phyloP scores from a whole-genome alignment of 768 basidiomycete genomes.

The Boletus reticulatus region DNA sequence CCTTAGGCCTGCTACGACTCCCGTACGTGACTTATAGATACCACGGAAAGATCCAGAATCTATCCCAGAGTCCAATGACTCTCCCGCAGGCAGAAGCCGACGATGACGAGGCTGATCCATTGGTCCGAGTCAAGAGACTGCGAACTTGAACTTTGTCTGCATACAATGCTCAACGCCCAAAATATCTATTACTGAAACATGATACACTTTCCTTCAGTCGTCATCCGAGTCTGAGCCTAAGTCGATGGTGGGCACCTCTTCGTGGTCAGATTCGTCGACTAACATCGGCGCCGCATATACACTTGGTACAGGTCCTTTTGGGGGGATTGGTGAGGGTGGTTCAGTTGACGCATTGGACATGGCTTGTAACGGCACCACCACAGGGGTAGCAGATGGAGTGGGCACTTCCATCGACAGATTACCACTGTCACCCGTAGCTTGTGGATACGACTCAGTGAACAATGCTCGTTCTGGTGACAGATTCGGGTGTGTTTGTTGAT shows the following conservation, averaged over 20 bases:
- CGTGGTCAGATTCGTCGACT: conserved; percentile 54
- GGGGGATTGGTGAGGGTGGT: background rate
- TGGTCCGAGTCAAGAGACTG: conserved; percentile 8
- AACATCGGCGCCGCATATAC: conserved; percentile 8
- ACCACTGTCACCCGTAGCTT: background rate
- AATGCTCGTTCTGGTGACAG: background rate
- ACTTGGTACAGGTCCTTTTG: conserved; percentile 3
- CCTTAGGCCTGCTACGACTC: background rate
- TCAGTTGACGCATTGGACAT: background rate
- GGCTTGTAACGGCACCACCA: background rate
- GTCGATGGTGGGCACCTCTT: conserved; percentile 76
- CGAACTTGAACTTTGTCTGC: conserved; percentile 9
- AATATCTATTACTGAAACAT: background rate
- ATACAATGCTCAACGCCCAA: background rate
- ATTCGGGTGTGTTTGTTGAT: background rate
- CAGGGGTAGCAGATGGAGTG: background rate
- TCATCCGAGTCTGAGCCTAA: conserved; percentile 76
- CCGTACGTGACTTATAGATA: background rate
- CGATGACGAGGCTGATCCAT: conserved; percentile 34
- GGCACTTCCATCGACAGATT: background rate
- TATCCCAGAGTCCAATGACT: conserved; percentile 20
- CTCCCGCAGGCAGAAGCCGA: conserved; percentile 24
- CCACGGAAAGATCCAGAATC: conserved; percentile 17
- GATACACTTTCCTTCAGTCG: conserved; percentile 2
- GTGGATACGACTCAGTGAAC: background rate